A percentile compares a stretch with the other conserved stretches of the same genome.
Conservation (phyloP, 1,139 yeast species). For the Nakaseomyces sp. region DNA sequence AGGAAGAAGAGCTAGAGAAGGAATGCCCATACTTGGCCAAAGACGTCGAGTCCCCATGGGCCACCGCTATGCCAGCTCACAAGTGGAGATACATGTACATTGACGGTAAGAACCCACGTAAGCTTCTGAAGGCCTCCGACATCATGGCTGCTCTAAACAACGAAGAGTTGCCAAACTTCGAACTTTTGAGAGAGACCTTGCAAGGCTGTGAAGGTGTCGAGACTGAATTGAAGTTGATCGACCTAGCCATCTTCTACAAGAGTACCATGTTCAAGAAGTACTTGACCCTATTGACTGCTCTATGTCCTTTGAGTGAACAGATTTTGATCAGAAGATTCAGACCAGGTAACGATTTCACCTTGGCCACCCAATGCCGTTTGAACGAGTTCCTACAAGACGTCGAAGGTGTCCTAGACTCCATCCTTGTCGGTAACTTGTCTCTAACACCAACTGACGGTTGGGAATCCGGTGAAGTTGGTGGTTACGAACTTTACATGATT, state of each 20-base stretch:
- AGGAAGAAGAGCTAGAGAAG: slow-evolving; percentile 46
- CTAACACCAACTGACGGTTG: slow-evolving; percentile 76
- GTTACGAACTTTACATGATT: slow-evolving; percentile 85
- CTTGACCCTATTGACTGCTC: slow-evolving; percentile 55
- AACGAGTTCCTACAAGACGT: slow-evolving; percentile 31
- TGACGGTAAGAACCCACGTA: slow-evolving; percentile 47
- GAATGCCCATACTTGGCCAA: slow-evolving; percentile 51
- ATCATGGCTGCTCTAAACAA: slow-evolving; percentile 32
- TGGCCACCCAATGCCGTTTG: slow-evolving; percentile 69
- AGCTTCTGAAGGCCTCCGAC: slow-evolving; percentile 24
- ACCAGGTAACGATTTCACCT: slow-evolving; percentile 88
- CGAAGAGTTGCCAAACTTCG: slow-evolving; percentile 49
- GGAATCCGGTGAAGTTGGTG: slow-evolving; percentile 86
- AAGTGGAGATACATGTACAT: slow-evolving; percentile 80
- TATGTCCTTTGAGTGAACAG: slow-evolving; percentile 58
- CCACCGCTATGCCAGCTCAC: slow-evolving; percentile 87
- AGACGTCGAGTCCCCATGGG: slow-evolving; percentile 72
- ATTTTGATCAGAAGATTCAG: slow-evolving; percentile 75
- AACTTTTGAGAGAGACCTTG: slow-evolving; percentile 29
- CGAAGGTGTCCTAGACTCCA: slow-evolving; percentile 31
- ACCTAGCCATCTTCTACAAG: slow-evolving; percentile 50
- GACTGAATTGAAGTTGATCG: slow-evolving; percentile 36
- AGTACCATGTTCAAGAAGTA: slow-evolving; percentile 62
- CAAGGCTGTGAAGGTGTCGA: slow-evolving; percentile 10
- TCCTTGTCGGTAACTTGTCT: slow-evolving; percentile 55